These are phyloP conservation scores for Botrytis medusae DNA, from an alignment of 2,329 filamentous ascomycete genomes.

Conservation along the genomic window DNA sequence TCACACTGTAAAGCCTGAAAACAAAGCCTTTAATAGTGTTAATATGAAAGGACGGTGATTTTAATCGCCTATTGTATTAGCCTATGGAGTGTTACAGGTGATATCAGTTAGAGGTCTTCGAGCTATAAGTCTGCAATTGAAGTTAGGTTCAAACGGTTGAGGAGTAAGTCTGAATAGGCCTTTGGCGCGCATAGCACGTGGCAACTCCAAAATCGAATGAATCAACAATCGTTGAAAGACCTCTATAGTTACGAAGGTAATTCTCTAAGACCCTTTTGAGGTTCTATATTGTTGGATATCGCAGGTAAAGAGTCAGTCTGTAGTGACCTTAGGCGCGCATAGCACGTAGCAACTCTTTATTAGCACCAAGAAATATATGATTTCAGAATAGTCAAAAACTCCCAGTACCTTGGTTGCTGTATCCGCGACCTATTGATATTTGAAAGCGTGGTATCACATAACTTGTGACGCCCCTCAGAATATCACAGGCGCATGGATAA, in stretches of 20 bases:
- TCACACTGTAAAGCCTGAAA: not conserved
- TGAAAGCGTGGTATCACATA: not conserved
- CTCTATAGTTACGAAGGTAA: not conserved
- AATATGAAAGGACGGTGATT: too few relatives aligned
- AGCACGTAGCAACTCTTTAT: not conserved
- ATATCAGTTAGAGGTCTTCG: too few relatives aligned
- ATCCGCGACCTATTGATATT: constrained; percentile 1
- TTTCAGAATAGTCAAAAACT: not conserved
- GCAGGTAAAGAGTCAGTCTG: not conserved
- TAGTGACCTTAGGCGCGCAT: not conserved
- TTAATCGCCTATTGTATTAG: too few relatives aligned
- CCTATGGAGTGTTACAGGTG: too few relatives aligned
- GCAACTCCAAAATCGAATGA: not conserved
- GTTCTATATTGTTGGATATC: not conserved
- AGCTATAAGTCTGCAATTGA: too few relatives aligned
- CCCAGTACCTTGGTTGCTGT: constrained; percentile 3
- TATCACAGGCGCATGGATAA: constrained; percentile 6
- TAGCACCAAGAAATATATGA: not conserved
- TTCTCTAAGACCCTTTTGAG: not conserved
- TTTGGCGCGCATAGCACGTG: not conserved
- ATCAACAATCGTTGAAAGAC: not conserved
- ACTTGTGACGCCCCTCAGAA: not conserved
- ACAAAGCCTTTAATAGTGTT: too few relatives aligned
- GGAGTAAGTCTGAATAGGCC: not conserved
- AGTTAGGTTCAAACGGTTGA: not conserved